A percentile compares a stretch with the other conserved stretches of the same genome.
phyloP scores from a whole-genome alignment of 306 rosid species.

The Trichosanthes truncata region DNA sequence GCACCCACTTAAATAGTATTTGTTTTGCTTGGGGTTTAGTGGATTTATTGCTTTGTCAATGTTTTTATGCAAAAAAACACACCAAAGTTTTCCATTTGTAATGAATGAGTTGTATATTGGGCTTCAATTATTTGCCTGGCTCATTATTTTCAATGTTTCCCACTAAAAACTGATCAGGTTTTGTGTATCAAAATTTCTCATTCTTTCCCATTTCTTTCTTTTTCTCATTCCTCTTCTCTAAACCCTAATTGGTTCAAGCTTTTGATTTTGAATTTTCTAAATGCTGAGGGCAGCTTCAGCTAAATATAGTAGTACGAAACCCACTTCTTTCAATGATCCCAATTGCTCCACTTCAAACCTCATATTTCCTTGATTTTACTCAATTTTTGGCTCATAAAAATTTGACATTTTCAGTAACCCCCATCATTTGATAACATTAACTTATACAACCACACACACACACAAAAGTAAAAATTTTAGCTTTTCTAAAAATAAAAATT shows the following conservation, averaged over 20 bases:
- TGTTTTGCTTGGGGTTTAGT: neutral
- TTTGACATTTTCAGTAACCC: neutral
- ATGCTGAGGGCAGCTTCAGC: conserved; percentile 2
- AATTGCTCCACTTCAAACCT: neutral
- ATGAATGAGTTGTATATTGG: neutral
- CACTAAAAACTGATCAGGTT: neutral
- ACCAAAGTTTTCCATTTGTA: neutral
- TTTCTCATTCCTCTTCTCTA: neutral
- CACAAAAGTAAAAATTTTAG: neutral
- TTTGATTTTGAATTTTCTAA: neutral
- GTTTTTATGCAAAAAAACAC: neutral
- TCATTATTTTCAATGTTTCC: neutral
- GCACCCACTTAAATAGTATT: neutral
- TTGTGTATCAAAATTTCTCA: neutral
- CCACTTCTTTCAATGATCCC: neutral
- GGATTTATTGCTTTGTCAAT: neutral
- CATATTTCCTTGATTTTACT: neutral
- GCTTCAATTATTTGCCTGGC: neutral
- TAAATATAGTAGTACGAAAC: neutral
- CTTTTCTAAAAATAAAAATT: neutral
- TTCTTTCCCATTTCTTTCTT: neutral
- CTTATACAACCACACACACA: neutral
- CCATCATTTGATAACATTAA: neutral
- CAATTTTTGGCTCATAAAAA: neutral
- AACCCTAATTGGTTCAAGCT: neutral